Base-by-base conservation (phyloP, 2,329 filamentous ascomycete genomes). In the Paraphoma chrysanthemicola region DNA sequence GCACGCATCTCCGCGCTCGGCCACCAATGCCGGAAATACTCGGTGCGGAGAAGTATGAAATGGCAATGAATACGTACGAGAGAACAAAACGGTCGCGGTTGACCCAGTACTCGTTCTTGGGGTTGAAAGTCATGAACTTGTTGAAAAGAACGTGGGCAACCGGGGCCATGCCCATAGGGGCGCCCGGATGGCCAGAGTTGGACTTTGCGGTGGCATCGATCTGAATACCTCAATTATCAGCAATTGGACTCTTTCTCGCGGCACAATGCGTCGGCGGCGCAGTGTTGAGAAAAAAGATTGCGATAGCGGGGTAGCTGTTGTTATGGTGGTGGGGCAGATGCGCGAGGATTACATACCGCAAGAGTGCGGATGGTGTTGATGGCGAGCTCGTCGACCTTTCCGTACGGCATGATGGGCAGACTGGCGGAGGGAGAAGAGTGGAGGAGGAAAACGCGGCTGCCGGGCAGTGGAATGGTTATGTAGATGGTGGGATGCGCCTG, bases 41-140 rank as follows among this genome's bases (percentile, higher is more conserved):
- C 16, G 9, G 31, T 14, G 28, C 30, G 18, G 43, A 45, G 28
- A 31, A 29, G 30, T 39, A n/a, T 30, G 7, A 47, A 51, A 53
- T 36, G 29, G 10, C 30, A 38, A 39, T 43, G 42, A 41, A 30
- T 36, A 90, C 93, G 87, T 87, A 97, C 93, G 95, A 99, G 79
- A 99, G 93, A 62, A 99, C 93, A 77, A 99, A 99, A 80, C 95
- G 91, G 83, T 99, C 95, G 77, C 95, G 90, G 88, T 98, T 98
- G 73, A 95, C 76, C 93, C 93, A 99, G 66, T 92, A 86, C 72
- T 95, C 92, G 88, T 97, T 97, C 90, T 97, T 96, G 74, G 95
- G 95, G 90, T 98, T 99, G 88, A 97, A 99, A 80, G 83, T 96
- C 92, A 99, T 92, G 86, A 97, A 96, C 82, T 95, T 96, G 88